Conservation (phyloP, 352 stramenopile genomes). For the Globisporangium ultimum region DNA sequence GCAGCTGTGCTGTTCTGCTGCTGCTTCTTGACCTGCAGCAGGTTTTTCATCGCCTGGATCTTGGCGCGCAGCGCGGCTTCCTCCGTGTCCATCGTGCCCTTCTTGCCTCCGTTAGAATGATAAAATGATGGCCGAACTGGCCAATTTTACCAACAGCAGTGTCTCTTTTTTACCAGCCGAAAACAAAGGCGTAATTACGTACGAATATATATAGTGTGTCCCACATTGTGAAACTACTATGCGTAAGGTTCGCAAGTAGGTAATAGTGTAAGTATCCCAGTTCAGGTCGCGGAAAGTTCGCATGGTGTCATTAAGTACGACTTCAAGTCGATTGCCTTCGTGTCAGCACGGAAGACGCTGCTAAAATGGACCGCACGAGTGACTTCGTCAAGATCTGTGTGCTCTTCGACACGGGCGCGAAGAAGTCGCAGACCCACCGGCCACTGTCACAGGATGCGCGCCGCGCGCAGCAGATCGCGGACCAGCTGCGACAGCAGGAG, state of each 20-base stretch:
- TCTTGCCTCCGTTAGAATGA: conserved; percentile 1
- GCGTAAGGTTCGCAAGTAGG: no score
- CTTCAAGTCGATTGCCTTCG: background rate
- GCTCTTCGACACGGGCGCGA: conserved; percentile 70
- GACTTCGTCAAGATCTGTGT: conserved; percentile 85
- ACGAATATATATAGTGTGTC: no score
- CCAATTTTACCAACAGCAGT: background rate
- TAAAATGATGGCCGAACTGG: conserved; percentile 4
- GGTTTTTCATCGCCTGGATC: conserved; percentile 82
- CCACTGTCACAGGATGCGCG: conserved; percentile 72
- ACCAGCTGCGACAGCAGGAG: conserved; percentile 80
- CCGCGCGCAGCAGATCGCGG: conserved; percentile 73
- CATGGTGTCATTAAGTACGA: background rate
- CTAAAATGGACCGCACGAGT: conserved; percentile 64
- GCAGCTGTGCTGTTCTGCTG: background rate
- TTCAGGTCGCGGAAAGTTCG: no score
- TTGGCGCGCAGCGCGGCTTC: conserved; percentile 72
- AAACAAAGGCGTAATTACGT: background rate
- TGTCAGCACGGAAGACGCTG: background rate
- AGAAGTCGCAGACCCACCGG: conserved; percentile 42
- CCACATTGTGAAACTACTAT: no score
- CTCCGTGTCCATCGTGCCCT: conserved; percentile 32
- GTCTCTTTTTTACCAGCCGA: background rate
- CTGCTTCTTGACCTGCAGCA: conserved; percentile 51
- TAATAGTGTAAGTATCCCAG: no score